Evolutionary conservation across 2,329 filamentous ascomycete species (phyloP), one percentile per base, ranked within the genome.

Genomic region (Zymoseptoria brevis): DNA sequence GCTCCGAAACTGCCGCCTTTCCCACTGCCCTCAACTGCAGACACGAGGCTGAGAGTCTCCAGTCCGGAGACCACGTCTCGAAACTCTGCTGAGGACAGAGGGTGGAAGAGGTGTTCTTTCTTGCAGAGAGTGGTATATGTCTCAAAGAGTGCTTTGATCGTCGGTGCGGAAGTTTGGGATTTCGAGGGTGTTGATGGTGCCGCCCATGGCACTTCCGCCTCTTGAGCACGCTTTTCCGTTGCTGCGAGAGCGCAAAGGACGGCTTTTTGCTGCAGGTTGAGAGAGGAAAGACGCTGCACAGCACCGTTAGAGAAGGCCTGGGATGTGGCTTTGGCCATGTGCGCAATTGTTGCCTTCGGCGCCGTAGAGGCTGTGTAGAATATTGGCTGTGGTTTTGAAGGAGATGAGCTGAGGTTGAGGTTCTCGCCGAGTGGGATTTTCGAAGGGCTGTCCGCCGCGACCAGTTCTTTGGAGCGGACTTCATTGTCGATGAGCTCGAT

Each of bases 251-350:
- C 85, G 76, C 94, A 99, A 8, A 99, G 81, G 0, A 93, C 91
- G 3, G 93, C 94, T 74, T 96, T 97, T 74, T 99, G 94, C 72
- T 99, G 95, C 2, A 99, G 81, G 72, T 97, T 99, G 58, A 99
- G 83, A 4, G 87, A 86, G 73, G 89, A 87, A 13, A 99, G 83
- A 59, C 94, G 85, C 67, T 96, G 90, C 11, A 81, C 84, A 1
- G 91, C 88, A 41, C 92, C 92, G 67, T 96, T 93, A 72, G 89
- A 90, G 74, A 99, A 96, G 1, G 90, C 89, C 3, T 90, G 85
- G 0, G 92, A 86, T 0, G 94, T 96, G 61, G 97, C 87, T 68
- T 90, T 91, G 71, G 94, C 96, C 68, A 99, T 84, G 72, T 99
- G 94, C 0, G 85, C 85, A 65, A 99, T 95, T 26, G 86, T 90